Evolutionary conservation across 768 basidiomycete genomes (phyloP).

Genomic region (Clavaria fumosa): DNA sequence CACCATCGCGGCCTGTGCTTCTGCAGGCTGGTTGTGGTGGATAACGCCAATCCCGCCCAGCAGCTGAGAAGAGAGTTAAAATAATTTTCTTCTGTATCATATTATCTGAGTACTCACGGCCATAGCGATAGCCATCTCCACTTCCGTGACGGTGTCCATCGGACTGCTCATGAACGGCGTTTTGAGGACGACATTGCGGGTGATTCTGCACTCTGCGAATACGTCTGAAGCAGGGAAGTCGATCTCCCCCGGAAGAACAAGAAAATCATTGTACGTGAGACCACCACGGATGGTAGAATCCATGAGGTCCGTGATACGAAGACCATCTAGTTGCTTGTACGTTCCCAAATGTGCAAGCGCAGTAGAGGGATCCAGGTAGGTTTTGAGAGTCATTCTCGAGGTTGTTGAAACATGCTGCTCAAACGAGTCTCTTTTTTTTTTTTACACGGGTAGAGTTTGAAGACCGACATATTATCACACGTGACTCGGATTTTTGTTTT

Average conservation of each 20-base stretch:
- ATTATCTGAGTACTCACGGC: conserved; percentile 60
- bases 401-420: too few relatives aligned
- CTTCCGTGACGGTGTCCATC: conserved; percentile 99
- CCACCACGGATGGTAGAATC: conserved; percentile 77
- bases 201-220: conserved; percentile 71
- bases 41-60: conserved; percentile 96
- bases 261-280: conserved; percentile 95
- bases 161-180: conserved; percentile 96
- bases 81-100: background rate
- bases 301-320: conserved; percentile 76
- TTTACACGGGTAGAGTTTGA: too few relatives aligned
- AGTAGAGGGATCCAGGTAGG: conserved; percentile 46
- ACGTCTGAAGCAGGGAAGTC: conserved; percentile 79
- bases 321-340: conserved; percentile 66
- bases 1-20: conserved; percentile 90
- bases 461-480: too few relatives aligned
- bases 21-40: conserved; percentile 83
- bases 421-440: too few relatives aligned
- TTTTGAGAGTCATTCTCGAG: conserved; percentile 19
- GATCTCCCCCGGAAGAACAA: conserved; percentile 89
- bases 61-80: conserved; percentile 31
- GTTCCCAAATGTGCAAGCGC: conserved; percentile 64
- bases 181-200: conserved; percentile 81
- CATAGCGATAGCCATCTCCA: conserved; percentile 83
- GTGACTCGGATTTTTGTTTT: too few relatives aligned